Base-by-base conservation (phyloP, 768 basidiomycete species). In the Dioszegia crocea region DNA sequence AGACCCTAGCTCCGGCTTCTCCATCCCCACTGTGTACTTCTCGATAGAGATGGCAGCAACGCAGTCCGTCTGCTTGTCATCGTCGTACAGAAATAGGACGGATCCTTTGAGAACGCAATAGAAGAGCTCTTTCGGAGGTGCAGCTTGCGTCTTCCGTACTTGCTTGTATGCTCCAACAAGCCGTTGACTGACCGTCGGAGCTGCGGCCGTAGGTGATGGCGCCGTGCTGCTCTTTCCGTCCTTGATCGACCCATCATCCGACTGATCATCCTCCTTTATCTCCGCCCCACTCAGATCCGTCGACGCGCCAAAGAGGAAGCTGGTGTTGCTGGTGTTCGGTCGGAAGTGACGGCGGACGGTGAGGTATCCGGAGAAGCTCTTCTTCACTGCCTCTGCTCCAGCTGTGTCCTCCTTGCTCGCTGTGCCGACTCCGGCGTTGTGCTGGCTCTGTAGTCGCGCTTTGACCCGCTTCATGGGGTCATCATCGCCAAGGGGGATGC, bases 11-110 rank as follows among this genome's bases (percentile, higher is more conserved):
- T 88, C 88, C 4, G 45, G 39, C 70, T 82, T 70, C 53, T 67
- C 89, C 46, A 97, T 79, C 29, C 81, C 78, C 45, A 93, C 87
- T 51, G 87, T 83, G 74, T 91, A 88, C 16, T 85, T 81, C 53
- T 87, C 82, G 56, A 97, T 79, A 73, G 94, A 88, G 43, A 98
- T 82, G n/a, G 86, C 93, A 3, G 87, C 91, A 71, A 87, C 87
- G 78, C 90, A 92, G 65, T 97, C 93, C 53, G 83, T 83, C 86
- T 89, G 89, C 16, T 80, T 82, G 78, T 96, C 91, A 77, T 93
- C 89, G 76, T 94, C 91, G 78, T 96, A 97, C 21, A 98, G 80
- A 77, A 91, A 97, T 29, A 98, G 79, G 38, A 94, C 86, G 68
- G 85, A 87, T 43, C 88, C 89, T 81, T 97, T 97, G 74, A 98